phyloP scores from a whole-genome alignment of 2,329 filamentous ascomycete species.

The Colletotrichum magnum region DNA sequence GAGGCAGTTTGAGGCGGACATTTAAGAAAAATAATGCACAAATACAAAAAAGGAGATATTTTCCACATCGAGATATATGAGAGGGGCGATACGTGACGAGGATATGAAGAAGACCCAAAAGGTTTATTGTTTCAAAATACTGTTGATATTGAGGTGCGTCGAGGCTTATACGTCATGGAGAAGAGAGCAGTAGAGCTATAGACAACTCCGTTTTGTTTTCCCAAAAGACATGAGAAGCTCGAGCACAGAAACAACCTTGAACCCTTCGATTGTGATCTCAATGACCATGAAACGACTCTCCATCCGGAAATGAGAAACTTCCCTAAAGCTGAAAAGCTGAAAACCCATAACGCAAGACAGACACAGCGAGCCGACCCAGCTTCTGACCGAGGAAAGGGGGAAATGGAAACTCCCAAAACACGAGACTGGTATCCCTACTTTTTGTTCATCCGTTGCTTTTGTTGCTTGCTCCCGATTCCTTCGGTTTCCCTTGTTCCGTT shows the following conservation, averaged over 20 bases:
- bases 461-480: not conserved
- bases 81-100: constrained; percentile 17
- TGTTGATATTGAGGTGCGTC: constrained; percentile 8
- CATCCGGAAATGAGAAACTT: no score
- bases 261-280: no score
- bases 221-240: no score
- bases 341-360: not conserved
- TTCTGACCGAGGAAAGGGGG: constrained; percentile 24
- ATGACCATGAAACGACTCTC: no score
- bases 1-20: constrained; percentile 79
- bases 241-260: no score
- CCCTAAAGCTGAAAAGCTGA: no score
- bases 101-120: constrained; percentile 10
- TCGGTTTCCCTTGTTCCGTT: constrained; percentile 1
- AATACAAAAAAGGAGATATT: not conserved
- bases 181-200: constrained; percentile 31
- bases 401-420: constrained; percentile 14
- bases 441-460: constrained; percentile 19
- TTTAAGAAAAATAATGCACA: constrained; percentile 45
- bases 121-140: constrained; percentile 1
- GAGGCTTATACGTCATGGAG: constrained; percentile 11
- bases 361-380: constrained; percentile 4
- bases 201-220: no score
- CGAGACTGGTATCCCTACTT: constrained; percentile 12
- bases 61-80: constrained; percentile 8